Base-by-base conservation (phyloP, 345 rosid genomes). In the Hypericum perforatum region DNA sequence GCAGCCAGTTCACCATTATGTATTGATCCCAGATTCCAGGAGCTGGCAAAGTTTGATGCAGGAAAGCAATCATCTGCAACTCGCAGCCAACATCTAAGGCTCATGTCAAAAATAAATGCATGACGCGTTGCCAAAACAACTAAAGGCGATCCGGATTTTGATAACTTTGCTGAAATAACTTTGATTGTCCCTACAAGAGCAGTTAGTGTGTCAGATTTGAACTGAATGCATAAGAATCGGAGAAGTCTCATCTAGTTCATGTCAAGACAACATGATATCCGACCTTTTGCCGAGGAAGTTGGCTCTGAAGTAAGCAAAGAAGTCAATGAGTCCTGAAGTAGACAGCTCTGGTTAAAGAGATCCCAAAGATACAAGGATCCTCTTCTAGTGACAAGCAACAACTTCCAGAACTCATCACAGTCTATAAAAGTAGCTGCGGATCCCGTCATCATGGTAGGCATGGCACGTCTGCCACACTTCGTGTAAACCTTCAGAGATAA, bases 21-120 rank as follows among this genome's bases (percentile, higher is more conserved):
- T 67, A 68, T 61, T 6, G 87, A 82, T 54, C 97, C 89, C 69
- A 89, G 67, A 80, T 77, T 89, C 97, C 89, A 84, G 56, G 99
- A 88, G 76, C 84, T 86, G 22, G 91, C 71, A 66, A 89, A 94
- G 76, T 82, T 94, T 45, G 99, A 94, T 48, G 97, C 94, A 38
- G 99, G 97, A 72, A 94, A 94, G 74, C 97, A 94, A 67, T 94
- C 99, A 66, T 94, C 99, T 29, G 87, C 97, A 49, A 86, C 94
- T 74, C 99, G 81, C 69, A 94, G 73, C 99, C 99, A 89, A 63
- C 97, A 94, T 91, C 67, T 84, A 37, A 92, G 89, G 79, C 75
- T 76, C 72, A 54, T 79, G 68, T 92, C 97, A 39, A 85, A 92
- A 64, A 92, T 83, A 73, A 82, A 94, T 6, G 97, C 97, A 64